Evolutionary conservation across 2,329 filamentous ascomycete species (phyloP).

Genomic region (Fusarium sp.): DNA sequence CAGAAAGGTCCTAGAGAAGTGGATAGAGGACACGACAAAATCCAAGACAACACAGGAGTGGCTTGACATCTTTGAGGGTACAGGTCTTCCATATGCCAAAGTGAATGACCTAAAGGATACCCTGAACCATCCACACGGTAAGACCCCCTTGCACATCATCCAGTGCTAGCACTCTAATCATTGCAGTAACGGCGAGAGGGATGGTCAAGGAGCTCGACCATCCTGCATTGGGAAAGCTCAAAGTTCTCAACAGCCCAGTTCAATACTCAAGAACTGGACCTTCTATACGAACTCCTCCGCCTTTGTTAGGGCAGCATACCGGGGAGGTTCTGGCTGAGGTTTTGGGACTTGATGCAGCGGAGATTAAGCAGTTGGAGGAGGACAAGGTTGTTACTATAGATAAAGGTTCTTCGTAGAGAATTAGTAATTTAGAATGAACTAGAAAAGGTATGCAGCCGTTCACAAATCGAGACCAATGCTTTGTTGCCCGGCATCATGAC

Average conservation of each 20-base stretch:
- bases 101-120: conserved; percentile 92
- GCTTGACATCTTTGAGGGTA: conserved; percentile 84
- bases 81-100: conserved; percentile 88
- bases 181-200: conserved; percentile 65
- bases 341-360: not conserved
- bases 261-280: conserved; percentile 89
- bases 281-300: conserved; percentile 79
- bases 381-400: not conserved
- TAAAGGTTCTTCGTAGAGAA: not conserved
- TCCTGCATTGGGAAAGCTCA: conserved; percentile 81
- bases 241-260: conserved; percentile 89
- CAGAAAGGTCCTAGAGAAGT: conserved; percentile 76
- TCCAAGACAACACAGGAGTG: conserved; percentile 86
- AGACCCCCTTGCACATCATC: too few species aligned
- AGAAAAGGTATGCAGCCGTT: not conserved
- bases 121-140: conserved; percentile 83
- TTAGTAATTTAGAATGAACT: not conserved
- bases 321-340: conserved; percentile 70
- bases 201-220: conserved; percentile 93
- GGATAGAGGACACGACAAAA: conserved; percentile 79
- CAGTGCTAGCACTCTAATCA: too few species aligned
- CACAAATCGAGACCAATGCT: not conserved
- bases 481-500: not conserved
- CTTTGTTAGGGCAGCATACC: conserved; percentile 87
- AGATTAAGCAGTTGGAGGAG: not conserved